Base-by-base conservation (phyloP, 345 rosid species). In the Eucalyptus caleyi region DNA sequence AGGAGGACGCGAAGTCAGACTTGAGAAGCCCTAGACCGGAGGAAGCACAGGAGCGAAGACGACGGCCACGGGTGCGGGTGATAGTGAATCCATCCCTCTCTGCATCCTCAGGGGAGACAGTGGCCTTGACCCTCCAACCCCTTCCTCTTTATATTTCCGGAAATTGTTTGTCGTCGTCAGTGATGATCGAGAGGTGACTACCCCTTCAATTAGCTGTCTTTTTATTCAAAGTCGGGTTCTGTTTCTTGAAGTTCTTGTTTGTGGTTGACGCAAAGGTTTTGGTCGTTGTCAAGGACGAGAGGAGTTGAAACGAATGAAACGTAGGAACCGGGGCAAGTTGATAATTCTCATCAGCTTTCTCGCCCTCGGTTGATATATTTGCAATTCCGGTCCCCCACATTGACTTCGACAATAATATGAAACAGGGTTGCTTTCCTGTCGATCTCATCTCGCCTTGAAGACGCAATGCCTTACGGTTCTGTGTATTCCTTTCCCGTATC, bases 71-170 rank as follows among this genome's bases (percentile, higher is more conserved):
- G 90, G 87, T 54, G 87, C 50, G 40, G 88, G 88, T 87, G 89
- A 89, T 87, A 89, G 50, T 87, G 77, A 18, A 19, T 88, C 72
- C 87, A 23, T 19, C 53, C 82, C 42, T 72, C 89, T 87, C 88
- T 90, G 94, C 89, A 90, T 90, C 94, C 95, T 90, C 47, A 90
- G 53, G 72, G 92, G 93, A 88, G 91, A 92, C 92, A 86, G 91
- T 90, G 77, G 88, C 91, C 72, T 54, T 89, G 50, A 77, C 87
- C 85, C 30, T 13, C 16, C 83, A 21, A 2, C 23, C 47, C 83
- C 37, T 15, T 16, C 45, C 44, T 32, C 21, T 16, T 72, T 72
- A 72, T 72, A 69, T 69, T n/a, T 67, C 37, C 19, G 77, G 6
- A n/a, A 65, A 65, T 65, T n/a, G 37, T 65, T 77, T 77, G 85